Evolutionary conservation across 306 rosid genomes (phyloP).

Genomic region (peach (Prunus persica)): DNA sequence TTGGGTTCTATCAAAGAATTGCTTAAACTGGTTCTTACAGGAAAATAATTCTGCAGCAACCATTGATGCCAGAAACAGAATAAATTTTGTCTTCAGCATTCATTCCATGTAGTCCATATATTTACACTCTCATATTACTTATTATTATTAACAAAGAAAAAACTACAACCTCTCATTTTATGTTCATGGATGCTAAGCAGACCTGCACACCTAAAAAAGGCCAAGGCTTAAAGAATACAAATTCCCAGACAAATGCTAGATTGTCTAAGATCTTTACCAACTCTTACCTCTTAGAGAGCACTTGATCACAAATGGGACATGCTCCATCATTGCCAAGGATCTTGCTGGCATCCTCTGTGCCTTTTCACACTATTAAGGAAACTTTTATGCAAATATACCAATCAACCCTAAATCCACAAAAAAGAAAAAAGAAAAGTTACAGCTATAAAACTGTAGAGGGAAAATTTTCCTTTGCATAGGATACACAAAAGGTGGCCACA

Average conservation of each 20-base stretch:
- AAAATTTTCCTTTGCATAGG: slow-evolving; percentile 28
- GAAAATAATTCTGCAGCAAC: slow-evolving; percentile 2
- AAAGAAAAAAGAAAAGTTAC: not conserved
- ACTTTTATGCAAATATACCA: slow-evolving; percentile 8
- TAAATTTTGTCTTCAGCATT: not conserved
- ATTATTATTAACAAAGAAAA: not conserved
- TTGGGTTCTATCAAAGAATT: slow-evolving; percentile 1
- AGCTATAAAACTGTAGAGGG: slow-evolving; percentile 1
- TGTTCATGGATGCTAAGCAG: not conserved
- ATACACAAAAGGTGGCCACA: slow-evolving; percentile 96
- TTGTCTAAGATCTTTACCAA: not conserved
- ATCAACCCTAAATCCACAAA: not conserved
- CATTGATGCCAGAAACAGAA: slow-evolving; percentile 7
- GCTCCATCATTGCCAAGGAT: slow-evolving; percentile 88
- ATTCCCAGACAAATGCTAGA: not conserved
- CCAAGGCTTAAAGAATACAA: slow-evolving; percentile 1
- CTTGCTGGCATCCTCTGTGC: slow-evolving; percentile 95
- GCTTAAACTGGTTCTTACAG: not conserved
- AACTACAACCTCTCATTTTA: not conserved
- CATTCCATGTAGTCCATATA: not conserved
- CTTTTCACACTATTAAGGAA: slow-evolving; percentile 58
- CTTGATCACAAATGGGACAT: slow-evolving; percentile 95
- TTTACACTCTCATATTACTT: not conserved
- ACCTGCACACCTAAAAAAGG: not conserved
- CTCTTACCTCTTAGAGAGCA: slow-evolving; percentile 90